phyloP scores from a whole-genome alignment of 768 basidiomycete genomes.

The Mycena galopus region DNA sequence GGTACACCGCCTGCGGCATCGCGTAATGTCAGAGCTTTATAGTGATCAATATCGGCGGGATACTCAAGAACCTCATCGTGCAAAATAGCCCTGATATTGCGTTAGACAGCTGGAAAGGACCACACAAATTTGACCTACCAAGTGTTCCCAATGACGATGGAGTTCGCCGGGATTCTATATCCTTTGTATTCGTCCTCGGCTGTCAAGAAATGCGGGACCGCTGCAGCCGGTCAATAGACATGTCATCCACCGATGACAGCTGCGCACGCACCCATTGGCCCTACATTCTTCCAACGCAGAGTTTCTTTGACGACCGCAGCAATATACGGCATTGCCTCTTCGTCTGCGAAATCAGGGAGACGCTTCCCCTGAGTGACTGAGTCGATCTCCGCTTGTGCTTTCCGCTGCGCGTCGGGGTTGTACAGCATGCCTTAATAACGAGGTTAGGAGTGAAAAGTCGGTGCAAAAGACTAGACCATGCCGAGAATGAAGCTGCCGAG shows the following conservation, averaged over 20 bases:
- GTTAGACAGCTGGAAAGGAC: background rate
- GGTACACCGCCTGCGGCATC: background rate
- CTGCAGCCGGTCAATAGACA: background rate
- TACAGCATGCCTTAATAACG: no score
- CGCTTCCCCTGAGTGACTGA: background rate
- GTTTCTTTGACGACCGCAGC: slow-evolving; percentile 7
- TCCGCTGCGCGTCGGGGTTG: background rate
- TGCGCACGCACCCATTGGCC: background rate
- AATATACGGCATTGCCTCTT: background rate
- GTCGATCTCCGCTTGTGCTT: slow-evolving; percentile 9
- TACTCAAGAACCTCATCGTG: slow-evolving; percentile 14
- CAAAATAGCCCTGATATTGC: background rate
- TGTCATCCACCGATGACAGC: background rate
- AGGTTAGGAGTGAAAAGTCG: no score
- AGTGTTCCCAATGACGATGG: background rate
- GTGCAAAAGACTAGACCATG: no score
- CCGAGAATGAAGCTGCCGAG: slow-evolving; percentile 7
- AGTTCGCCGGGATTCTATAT: background rate
- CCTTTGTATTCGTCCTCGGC: background rate
- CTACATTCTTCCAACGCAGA: slow-evolving; percentile 5
- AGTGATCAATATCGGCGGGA: no score
- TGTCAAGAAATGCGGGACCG: background rate
- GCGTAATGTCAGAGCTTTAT: no score
- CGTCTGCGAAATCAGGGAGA: background rate
- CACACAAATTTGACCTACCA: background rate